A percentile compares a stretch with the other conserved stretches of the same genome.
phyloP scores from a whole-genome alignment of 495 filamentous ascomycete species.

The Chaetomium fimeti region DNA sequence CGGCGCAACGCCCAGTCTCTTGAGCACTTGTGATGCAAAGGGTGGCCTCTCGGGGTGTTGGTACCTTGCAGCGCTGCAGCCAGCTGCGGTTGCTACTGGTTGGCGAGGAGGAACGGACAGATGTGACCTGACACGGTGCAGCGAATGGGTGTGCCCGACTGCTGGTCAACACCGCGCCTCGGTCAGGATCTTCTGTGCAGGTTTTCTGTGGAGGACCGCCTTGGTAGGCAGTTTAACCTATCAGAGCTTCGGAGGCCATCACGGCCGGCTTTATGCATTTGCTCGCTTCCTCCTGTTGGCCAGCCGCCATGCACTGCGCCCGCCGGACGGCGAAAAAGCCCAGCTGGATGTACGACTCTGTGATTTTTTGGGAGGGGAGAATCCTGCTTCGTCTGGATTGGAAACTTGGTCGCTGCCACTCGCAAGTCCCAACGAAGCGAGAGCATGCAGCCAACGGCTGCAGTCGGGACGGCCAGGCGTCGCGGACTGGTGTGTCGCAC shows the following conservation, averaged over 20 bases:
- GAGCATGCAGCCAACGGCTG: slow-evolving; percentile 1
- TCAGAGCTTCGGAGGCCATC: slow-evolving; percentile 28
- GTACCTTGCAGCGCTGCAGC: slow-evolving; percentile 34
- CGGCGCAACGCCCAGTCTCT: slow-evolving; percentile 25
- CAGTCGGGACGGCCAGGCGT: not conserved
- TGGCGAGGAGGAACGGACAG: slow-evolving; percentile 9
- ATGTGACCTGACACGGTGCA: slow-evolving; percentile 32
- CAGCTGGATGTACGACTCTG: slow-evolving; percentile 22
- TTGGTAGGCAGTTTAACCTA: slow-evolving; percentile 29
- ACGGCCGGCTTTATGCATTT: slow-evolving; percentile 36
- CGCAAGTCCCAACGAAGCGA: slow-evolving; percentile 22
- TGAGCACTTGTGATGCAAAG: slow-evolving; percentile 24
- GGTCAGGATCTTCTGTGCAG: slow-evolving; percentile 27
- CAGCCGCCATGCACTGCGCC: slow-evolving; percentile 20
- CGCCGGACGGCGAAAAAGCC: slow-evolving; percentile 16
- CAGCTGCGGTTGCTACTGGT: slow-evolving; percentile 33
- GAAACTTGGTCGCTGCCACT: slow-evolving; percentile 21
- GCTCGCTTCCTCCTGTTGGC: slow-evolving; percentile 30
- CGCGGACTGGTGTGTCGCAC: not conserved
- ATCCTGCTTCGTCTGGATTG: slow-evolving; percentile 22
- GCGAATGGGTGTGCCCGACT: slow-evolving; percentile 38
- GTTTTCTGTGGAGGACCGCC: slow-evolving; percentile 33
- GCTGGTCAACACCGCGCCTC: slow-evolving; percentile 31
- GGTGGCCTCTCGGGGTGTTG: slow-evolving; percentile 33
- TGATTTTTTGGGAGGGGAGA: not conserved